These are phyloP conservation scores for Termitomyces sp. DNA, from an alignment of 768 basidiomycete species.

Conservation along the genomic window DNA sequence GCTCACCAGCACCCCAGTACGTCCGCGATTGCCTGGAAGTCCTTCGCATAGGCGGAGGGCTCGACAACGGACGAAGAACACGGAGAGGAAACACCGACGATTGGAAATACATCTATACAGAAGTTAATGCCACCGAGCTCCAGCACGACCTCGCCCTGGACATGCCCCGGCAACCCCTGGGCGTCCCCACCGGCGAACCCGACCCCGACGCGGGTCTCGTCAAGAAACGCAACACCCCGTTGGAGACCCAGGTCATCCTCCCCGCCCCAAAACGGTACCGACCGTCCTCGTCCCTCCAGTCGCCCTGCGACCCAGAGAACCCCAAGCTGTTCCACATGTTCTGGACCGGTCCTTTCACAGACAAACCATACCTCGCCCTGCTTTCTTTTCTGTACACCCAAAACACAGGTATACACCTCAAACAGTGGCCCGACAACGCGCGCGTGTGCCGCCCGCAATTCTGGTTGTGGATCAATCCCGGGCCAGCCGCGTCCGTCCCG, in stretches of 20 bases:
- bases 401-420: conserved; percentile 75
- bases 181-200: conserved; percentile 16
- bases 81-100: conserved; percentile 68
- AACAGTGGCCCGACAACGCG: conserved; percentile 33
- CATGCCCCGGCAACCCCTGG: conserved; percentile 19
- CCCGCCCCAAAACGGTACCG: conserved; percentile 39
- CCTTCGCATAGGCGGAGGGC: conserved; percentile 76
- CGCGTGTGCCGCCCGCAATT: conserved; percentile 80
- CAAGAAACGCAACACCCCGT: conserved; percentile 52
- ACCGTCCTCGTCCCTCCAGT: conserved; percentile 33
- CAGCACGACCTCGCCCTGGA: conserved; percentile 15
- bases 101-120: conserved; percentile 76
- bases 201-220: conserved; percentile 52
- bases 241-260: conserved; percentile 53
- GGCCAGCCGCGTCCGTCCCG: conserved; percentile 79
- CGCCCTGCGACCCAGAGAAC: conserved; percentile 68
- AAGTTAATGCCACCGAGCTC: conserved; percentile 25
- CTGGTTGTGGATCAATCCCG: conserved; percentile 96
- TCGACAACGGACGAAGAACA: conserved; percentile 72
- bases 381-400: conserved; percentile 92
- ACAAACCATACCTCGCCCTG: conserved; percentile 92
- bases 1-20: conserved; percentile 43
- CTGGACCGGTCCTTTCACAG: conserved; percentile 95
- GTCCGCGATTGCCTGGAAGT: conserved; percentile 96
- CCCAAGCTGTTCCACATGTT: conserved; percentile 91